Base-by-base conservation (phyloP, 768 basidiomycete genomes). In the Harrya chromipes region DNA sequence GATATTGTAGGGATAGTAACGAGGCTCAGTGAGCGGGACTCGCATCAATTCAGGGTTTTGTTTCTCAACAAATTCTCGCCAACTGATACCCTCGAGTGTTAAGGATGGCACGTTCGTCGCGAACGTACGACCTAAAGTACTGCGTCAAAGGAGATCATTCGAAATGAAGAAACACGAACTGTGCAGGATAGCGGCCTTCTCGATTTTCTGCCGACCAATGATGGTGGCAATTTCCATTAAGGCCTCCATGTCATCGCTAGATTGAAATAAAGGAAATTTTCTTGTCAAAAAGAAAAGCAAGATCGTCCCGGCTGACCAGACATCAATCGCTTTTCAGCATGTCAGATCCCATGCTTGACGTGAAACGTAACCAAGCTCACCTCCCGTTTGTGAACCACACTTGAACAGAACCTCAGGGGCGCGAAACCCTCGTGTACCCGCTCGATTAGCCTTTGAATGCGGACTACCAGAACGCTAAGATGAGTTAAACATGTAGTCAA, bases 371-470 rank as follows among this genome's bases (percentile, higher is more conserved):
- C 26, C 70, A n/a, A 39, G 5, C 83, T 54, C 57, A 94, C 95
- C 91, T 54, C 91, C 92, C 9, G 84, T 85, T 70, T 99, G 97
- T 59, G 92, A 87, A 4, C 82, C 82, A 59, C 97, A 99, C 67
- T 98, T 99, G 35, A 99, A 67, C 33, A 99, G 69, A 3, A 99
- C 95, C 61, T 99, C 97, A 0, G 97, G 97, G 1, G 97, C 94
- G 49, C 97, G 82, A 66, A 99, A 99, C 0, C 97, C 97, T 60
- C 97, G 74, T 12, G 97, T 99, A 4, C 97, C 97, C 1, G 97
- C 97, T 41, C 97, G 82, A 63, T 97, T 98, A 3, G 97, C 94
- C 67, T 94, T 94, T 45, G 90, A 87, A 34, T 77, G 74, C 1
- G 90, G 89, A 56, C 90, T 89, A 47, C 40, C 33, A 40, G 16